A percentile compares a stretch with the other conserved stretches of the same genome.
These are phyloP conservation scores for Ophiostoma fasciatum DNA, from an alignment of 2,329 filamentous ascomycete species.

Conservation along the genomic window DNA sequence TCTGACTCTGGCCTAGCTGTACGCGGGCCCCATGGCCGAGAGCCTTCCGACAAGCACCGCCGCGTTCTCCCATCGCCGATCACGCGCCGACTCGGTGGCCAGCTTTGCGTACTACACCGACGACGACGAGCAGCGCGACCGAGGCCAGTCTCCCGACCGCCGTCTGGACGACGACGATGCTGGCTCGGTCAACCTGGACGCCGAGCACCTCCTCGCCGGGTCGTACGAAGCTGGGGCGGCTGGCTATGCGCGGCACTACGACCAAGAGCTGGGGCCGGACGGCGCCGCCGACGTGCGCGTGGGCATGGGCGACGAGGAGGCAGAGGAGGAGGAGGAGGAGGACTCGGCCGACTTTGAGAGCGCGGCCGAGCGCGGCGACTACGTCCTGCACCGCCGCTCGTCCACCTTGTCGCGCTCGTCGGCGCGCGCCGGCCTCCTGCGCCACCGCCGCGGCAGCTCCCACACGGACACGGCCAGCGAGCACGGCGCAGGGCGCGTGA, in stretches of 20 bases:
- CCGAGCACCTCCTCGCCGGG: constrained; percentile 5
- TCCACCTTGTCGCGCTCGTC: constrained; percentile 44
- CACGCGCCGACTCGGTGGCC: constrained; percentile 66
- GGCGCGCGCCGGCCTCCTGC: constrained; percentile 49
- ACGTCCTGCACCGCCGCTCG: constrained; percentile 42
- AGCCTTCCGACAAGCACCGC: constrained; percentile 88
- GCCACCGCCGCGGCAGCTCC: constrained; percentile 53
- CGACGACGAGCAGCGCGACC: constrained; percentile 28
- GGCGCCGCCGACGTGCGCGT: constrained; percentile 18
- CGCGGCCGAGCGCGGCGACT: constrained; percentile 24
- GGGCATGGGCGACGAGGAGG: constrained; percentile 15
- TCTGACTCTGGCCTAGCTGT: constrained; percentile 38
- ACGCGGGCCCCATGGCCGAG: constrained; percentile 84
- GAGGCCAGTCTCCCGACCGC: constrained; percentile 4
- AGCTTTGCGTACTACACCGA: constrained; percentile 86
- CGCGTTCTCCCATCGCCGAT: constrained; percentile 76
- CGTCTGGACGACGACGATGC: background rate
- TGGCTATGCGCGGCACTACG: constrained; percentile 1
- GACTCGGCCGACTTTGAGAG: constrained; percentile 22
- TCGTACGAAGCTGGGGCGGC: constrained; percentile 7
- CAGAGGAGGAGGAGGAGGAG: constrained; percentile 24
- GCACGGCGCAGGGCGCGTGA: constrained; percentile 48
- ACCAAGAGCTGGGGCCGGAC: constrained; percentile 20
- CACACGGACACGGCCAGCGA: constrained; percentile 49
- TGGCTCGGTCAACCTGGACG: constrained; percentile 17